A percentile compares a stretch with the other conserved stretches of the same genome.
Evolutionary conservation across 106 monocot genomes (phyloP).

Genomic region (Allium fistulosum): DNA sequence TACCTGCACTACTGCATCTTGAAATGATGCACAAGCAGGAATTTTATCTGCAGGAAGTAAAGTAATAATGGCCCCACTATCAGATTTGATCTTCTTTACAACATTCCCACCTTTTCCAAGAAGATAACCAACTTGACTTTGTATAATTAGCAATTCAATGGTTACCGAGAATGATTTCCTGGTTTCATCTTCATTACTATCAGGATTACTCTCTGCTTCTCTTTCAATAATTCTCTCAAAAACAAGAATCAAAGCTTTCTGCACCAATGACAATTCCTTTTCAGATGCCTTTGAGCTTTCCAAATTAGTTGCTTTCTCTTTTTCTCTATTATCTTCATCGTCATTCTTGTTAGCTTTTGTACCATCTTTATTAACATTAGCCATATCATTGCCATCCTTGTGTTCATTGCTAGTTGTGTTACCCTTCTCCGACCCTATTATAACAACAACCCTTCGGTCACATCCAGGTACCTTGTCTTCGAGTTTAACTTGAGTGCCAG

Average conservation of each 20-base stretch:
- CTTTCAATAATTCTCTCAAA: slow-evolving; percentile 70
- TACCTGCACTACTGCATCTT: slow-evolving; percentile 87
- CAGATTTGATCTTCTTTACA: slow-evolving; percentile 83
- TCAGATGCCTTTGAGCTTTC: slow-evolving; percentile 24
- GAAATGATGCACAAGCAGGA: slow-evolving; percentile 60
- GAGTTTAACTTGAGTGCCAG: slow-evolving; percentile 69
- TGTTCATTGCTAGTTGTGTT: slow-evolving; percentile 14
- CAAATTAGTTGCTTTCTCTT: slow-evolving; percentile 13
- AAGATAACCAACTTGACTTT: slow-evolving; percentile 81
- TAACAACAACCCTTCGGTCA: slow-evolving; percentile 71
- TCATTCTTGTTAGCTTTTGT: slow-evolving; percentile 11
- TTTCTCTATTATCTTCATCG: slow-evolving; percentile 23
- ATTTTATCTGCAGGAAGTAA: slow-evolving; percentile 75
- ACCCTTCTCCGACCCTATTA: slow-evolving; percentile 46
- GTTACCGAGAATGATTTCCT: slow-evolving; percentile 25
- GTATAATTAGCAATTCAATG: slow-evolving; percentile 53
- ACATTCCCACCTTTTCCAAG: slow-evolving; percentile 84
- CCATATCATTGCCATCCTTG: slow-evolving; percentile 23
- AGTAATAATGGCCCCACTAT: slow-evolving; percentile 73
- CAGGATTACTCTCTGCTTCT: slow-evolving; percentile 25
- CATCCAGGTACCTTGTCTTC: slow-evolving; percentile 68
- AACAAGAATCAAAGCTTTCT: slow-evolving; percentile 69
- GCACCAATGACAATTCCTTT: slow-evolving; percentile 33
- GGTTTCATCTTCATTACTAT: slow-evolving; percentile 33
- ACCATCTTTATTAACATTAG: slow-evolving; percentile 7